Evolutionary conservation across 495 filamentous ascomycete species (phyloP).

Genomic region (Penicillium soppii): DNA sequence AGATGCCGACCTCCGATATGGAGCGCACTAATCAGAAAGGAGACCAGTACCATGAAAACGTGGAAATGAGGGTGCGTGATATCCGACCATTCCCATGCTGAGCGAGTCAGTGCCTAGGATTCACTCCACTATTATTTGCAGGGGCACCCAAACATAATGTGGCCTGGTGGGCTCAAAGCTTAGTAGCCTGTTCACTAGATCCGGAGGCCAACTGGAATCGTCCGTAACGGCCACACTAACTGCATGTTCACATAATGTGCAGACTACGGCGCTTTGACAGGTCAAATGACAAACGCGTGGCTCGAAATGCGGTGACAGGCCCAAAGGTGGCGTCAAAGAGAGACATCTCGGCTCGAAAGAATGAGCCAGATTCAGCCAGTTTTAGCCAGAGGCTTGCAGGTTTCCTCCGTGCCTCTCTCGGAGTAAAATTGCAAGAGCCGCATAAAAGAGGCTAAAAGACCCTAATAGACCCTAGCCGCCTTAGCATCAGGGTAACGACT

Average conservation of each 20-base stretch:
- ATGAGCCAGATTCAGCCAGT: not conserved
- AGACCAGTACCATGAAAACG: not conserved
- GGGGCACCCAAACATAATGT: not conserved
- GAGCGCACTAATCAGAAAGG: conserved; percentile 5
- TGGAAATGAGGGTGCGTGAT: conserved; percentile 8
- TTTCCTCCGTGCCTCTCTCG: conserved; percentile 7
- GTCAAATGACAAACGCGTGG: not conserved
- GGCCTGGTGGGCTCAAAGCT: not conserved
- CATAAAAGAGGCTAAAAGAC: conserved; percentile 16
- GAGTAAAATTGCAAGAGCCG: conserved; percentile 18
- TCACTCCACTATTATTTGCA: not conserved
- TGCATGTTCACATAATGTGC: not conserved
- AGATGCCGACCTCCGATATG: conserved; percentile 8
- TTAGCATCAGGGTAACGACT: conserved; percentile 7
- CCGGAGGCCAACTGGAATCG: not conserved
- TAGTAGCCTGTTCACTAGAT: conserved; percentile 1
- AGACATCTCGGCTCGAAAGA: not conserved
- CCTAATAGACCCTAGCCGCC: conserved; percentile 1
- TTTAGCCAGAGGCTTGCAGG: not conserved
- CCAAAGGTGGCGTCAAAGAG: conserved; percentile 1
- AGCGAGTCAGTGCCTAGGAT: not conserved
- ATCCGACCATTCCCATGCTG: not conserved
- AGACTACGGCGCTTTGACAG: not conserved
- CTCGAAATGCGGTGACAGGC: not conserved
- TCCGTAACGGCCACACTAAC: not conserved